phyloP scores from a whole-genome alignment of 257 asterid species.

The Salvia hispanica region DNA sequence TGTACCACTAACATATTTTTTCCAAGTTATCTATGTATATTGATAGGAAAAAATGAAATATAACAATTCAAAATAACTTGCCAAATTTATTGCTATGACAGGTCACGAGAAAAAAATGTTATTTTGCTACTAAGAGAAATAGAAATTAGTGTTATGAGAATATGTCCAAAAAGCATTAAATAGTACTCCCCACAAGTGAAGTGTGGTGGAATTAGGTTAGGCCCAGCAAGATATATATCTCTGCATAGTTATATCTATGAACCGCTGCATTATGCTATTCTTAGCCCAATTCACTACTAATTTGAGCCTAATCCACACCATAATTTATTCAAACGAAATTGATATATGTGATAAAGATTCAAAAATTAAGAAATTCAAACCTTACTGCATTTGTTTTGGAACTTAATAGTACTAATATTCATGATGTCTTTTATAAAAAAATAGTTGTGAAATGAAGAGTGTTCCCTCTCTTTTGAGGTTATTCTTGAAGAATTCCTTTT shows the following conservation, averaged over 20 bases:
- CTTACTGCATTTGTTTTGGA: too few species aligned
- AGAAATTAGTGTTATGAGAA: not conserved
- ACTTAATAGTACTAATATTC: too few species aligned
- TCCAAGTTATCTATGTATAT: not conserved
- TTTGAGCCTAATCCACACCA: not conserved
- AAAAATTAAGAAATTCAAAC: too few species aligned
- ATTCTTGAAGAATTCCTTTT: too few species aligned
- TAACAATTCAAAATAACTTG: not conserved
- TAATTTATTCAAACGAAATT: too few species aligned
- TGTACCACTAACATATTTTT: too few species aligned
- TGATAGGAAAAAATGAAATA: not conserved
- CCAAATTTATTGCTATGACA: not conserved
- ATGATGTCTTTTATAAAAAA: too few species aligned
- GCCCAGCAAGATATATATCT: not conserved
- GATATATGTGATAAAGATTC: too few species aligned
- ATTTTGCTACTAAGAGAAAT: not conserved
- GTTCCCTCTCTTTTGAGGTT: too few species aligned
- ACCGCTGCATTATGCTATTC: not conserved
- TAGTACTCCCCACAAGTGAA: not conserved
- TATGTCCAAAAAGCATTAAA: not conserved
- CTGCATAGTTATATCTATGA: not conserved
- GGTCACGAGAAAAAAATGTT: not conserved
- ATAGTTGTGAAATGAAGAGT: too few species aligned
- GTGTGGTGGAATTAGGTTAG: not conserved
- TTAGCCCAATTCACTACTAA: not conserved